These are phyloP conservation scores for Tricholoma saponaceum DNA, from an alignment of 768 basidiomycete genomes.

Conservation along the genomic window DNA sequence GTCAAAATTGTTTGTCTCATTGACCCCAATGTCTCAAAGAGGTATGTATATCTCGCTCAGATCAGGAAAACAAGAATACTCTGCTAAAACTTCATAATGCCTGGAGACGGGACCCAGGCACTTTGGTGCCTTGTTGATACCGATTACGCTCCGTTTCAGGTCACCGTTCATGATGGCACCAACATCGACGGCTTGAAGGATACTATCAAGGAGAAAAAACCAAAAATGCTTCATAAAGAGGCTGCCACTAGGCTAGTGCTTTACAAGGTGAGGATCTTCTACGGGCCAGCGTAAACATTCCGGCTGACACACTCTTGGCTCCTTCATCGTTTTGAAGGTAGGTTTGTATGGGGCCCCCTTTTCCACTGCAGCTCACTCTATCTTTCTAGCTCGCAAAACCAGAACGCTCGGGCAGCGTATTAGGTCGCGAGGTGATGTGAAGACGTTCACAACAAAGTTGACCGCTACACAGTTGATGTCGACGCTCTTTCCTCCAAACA, in stretches of 20 bases:
- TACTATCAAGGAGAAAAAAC: background rate
- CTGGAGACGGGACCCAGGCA: background rate
- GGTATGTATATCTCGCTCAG: no score
- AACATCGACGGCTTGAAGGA: background rate
- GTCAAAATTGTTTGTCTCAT: background rate
- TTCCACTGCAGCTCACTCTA: background rate
- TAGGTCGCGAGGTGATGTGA: background rate
- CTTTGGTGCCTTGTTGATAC: background rate
- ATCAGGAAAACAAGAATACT: no score
- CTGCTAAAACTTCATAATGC: background rate
- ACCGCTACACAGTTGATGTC: background rate
- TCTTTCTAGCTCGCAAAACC: background rate
- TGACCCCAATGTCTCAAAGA: background rate
- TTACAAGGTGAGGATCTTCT: slow-evolving; percentile 3
- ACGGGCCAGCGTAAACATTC: background rate
- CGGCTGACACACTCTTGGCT: background rate
- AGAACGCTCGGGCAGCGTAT: background rate
- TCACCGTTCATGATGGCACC: slow-evolving; percentile 2
- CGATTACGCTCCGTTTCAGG: slow-evolving; percentile 1
- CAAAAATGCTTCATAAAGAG: background rate
- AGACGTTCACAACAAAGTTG: background rate
- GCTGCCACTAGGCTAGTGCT: background rate
- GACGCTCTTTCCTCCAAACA: background rate
- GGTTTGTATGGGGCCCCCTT: background rate
- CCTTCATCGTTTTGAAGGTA: background rate